These are phyloP conservation scores for Apocynum venetum DNA, from an alignment of 257 asterid species.

Conservation along the genomic window DNA sequence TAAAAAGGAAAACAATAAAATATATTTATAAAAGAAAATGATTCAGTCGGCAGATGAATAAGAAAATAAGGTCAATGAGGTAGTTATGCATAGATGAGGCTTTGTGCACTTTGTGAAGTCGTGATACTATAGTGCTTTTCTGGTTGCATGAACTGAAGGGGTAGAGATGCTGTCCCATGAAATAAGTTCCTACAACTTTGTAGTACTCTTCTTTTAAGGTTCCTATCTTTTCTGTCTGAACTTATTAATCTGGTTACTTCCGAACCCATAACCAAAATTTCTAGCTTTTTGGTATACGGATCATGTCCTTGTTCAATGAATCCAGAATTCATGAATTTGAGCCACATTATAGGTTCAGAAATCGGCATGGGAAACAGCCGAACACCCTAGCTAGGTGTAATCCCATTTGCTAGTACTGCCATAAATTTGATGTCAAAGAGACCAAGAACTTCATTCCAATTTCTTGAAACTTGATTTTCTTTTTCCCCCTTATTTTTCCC, in stretches of 20 bases:
- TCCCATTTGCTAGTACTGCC: not conserved
- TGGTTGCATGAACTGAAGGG: not conserved
- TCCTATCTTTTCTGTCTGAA: not conserved
- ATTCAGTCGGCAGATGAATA: not conserved
- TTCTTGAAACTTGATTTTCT: not conserved
- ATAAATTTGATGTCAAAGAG: not conserved
- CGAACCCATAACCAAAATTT: not conserved
- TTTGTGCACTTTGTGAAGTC: not conserved
- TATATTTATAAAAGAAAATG: not conserved
- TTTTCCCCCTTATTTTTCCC: not conserved
- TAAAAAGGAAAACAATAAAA: not conserved
- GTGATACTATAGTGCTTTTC: not conserved
- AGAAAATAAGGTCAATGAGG: not conserved
- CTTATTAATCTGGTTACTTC: not conserved
- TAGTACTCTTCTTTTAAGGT: not conserved
- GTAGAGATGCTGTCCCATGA: not conserved
- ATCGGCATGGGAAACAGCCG: not conserved
- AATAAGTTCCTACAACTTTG: not conserved
- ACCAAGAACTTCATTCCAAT: not conserved
- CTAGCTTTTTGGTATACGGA: not conserved
- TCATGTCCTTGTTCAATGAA: not conserved
- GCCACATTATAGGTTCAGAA: not conserved
- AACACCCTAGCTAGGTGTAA: not conserved
- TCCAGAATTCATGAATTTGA: not conserved
- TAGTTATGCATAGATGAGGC: not conserved